Conservation (phyloP, 208 protist species). For the Trypanosoma caninum region DNA sequence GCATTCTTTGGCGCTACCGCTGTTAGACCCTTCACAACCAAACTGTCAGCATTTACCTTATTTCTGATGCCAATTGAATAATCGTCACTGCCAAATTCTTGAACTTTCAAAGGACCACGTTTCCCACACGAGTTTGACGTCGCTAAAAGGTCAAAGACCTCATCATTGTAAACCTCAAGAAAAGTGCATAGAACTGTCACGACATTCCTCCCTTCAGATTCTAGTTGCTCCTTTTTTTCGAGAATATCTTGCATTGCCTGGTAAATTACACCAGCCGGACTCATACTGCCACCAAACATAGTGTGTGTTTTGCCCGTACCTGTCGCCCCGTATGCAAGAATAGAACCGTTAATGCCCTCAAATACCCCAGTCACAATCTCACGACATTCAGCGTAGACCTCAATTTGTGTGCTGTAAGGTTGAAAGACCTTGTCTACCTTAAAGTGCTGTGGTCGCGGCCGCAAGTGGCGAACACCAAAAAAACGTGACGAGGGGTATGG, state of each 20-base stretch:
- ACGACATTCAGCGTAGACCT: slow-evolving; percentile 71
- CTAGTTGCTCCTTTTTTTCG: slow-evolving; percentile 52
- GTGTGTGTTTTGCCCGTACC: slow-evolving; percentile 89
- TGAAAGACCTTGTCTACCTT: slow-evolving; percentile 66
- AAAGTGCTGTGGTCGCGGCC: slow-evolving; percentile 54
- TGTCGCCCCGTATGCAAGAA: slow-evolving; percentile 88
- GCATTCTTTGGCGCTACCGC: slow-evolving; percentile 46
- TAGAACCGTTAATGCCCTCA: slow-evolving; percentile 80
- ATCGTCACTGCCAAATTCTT: slow-evolving; percentile 27
- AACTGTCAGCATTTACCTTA: slow-evolving; percentile 30
- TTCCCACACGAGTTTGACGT: slow-evolving; percentile 14
- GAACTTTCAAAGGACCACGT: slow-evolving; percentile 48
- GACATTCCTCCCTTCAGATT: slow-evolving; percentile 45
- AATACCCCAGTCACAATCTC: slow-evolving; percentile 62
- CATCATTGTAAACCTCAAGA: slow-evolving; percentile 90
- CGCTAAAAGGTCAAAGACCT: slow-evolving; percentile 76
- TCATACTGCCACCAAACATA: slow-evolving; percentile 83
- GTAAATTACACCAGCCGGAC: slow-evolving; percentile 73
- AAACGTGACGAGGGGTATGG: slow-evolving; percentile 6
- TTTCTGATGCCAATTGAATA: not conserved
- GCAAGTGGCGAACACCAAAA: slow-evolving; percentile 17
- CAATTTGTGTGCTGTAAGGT: slow-evolving; percentile 59
- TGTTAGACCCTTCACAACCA: slow-evolving; percentile 59
- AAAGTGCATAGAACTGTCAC: slow-evolving; percentile 71
- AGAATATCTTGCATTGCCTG: slow-evolving; percentile 82